Evolutionary conservation across 169 alveolate species (phyloP).

Genomic region (Plasmodium knowlesi): DNA sequence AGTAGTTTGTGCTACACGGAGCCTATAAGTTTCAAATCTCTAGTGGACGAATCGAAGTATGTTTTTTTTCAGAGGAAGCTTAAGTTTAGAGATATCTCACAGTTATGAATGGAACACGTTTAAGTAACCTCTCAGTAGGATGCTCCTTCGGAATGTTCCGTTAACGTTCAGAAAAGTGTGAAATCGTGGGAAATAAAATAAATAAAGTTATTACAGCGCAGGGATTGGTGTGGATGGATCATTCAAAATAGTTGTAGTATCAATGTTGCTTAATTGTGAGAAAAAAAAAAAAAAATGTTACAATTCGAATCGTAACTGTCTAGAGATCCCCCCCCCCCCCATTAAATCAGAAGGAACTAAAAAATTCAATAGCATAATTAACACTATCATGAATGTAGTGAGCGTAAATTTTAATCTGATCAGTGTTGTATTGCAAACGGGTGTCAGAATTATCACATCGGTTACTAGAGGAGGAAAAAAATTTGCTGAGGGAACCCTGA

Average conservation of each 20-base stretch:
- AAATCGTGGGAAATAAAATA: background rate
- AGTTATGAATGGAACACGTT: background rate
- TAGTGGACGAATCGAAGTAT: constrained; percentile 85
- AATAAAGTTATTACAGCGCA: background rate
- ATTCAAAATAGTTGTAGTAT: background rate
- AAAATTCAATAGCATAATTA: constrained; percentile 52
- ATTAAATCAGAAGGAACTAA: constrained; percentile 15
- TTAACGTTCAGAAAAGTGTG: background rate
- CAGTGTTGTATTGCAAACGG: constrained; percentile 31
- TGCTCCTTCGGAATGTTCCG: background rate
- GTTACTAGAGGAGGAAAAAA: constrained; percentile 33
- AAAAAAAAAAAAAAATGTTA: background rate
- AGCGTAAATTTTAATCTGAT: constrained; percentile 32
- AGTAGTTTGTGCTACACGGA: constrained; percentile 80
- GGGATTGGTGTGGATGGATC: background rate
- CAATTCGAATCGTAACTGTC: background rate
- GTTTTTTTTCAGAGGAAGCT: constrained; percentile 74
- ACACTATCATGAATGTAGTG: constrained; percentile 33
- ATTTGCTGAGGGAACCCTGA: constrained; percentile 57
- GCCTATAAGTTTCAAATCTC: constrained; percentile 82
- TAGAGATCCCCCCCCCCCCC: background rate
- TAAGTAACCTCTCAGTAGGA: background rate
- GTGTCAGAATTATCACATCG: background rate
- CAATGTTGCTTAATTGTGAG: background rate
- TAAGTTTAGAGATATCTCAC: constrained; percentile 78